Conservation (phyloP, 2,329 filamentous ascomycete genomes). For the Metarhizium rileyi region DNA sequence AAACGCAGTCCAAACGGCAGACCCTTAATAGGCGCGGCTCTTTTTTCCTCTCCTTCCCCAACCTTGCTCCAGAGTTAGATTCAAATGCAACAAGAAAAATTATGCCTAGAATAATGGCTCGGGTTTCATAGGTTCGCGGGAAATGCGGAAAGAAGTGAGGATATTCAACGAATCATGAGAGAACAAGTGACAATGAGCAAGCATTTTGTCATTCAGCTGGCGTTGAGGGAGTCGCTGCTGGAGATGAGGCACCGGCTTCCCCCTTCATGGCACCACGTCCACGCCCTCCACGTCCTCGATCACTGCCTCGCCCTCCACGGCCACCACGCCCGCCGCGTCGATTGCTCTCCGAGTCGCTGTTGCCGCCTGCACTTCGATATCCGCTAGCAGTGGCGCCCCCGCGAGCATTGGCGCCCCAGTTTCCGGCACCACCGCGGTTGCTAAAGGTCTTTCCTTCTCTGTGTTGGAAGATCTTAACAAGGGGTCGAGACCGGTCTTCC, state of each 20-base stretch:
- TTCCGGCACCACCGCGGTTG: conserved; percentile 56
- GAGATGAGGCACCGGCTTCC: conserved; percentile 44
- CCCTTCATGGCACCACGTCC: conserved; percentile 50
- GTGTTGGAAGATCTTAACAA: conserved; percentile 75
- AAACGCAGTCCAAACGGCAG: conserved; percentile 7
- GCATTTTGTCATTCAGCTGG: conserved; percentile 21
- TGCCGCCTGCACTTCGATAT: conserved; percentile 76
- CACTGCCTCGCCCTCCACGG: conserved; percentile 47
- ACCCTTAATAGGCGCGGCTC: conserved; percentile 7
- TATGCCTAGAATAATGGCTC: not conserved
- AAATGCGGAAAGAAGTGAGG: not conserved
- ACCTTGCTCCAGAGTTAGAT: conserved; percentile 14
- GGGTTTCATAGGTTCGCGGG: not conserved
- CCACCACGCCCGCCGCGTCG: conserved; percentile 46
- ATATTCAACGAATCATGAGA: not conserved
- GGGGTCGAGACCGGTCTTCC: conserved; percentile 67
- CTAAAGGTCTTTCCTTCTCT: conserved; percentile 46
- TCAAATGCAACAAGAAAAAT: conserved; percentile 9
- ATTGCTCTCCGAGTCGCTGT: conserved; percentile 55
- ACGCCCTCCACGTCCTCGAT: conserved; percentile 47
- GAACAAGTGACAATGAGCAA: not conserved
- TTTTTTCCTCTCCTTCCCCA: conserved; percentile 5
- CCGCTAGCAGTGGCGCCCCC: conserved; percentile 55
- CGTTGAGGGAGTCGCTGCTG: conserved; percentile 41
- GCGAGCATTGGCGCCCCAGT: conserved; percentile 56